Percentiles rank a stretch among this genome's conserved stretches.
Conservation (phyloP, 2,329 filamentous ascomycete species). For the Epichloe gansuensis region DNA sequence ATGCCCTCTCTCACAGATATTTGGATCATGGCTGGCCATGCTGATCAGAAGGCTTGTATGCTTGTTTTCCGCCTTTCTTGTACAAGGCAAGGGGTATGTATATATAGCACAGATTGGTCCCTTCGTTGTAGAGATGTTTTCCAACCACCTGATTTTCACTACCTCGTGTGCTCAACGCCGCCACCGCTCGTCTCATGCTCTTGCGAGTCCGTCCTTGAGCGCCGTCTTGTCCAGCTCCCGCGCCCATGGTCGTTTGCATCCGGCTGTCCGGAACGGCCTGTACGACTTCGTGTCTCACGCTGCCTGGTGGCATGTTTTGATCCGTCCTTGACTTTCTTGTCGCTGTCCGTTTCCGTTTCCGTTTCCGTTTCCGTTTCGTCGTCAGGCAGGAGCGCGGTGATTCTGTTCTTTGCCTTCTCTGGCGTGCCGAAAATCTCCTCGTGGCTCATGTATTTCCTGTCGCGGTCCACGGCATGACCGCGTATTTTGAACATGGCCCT, state of each 20-base stretch:
- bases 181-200: neutral
- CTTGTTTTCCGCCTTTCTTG: too few species aligned
- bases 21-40: too few species aligned
- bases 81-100: too few species aligned
- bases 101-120: neutral
- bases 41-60: too few species aligned
- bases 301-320: neutral
- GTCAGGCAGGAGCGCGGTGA: conserved; percentile 1
- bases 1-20: too few species aligned
- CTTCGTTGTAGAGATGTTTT: neutral
- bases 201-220: neutral
- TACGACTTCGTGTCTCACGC: neutral
- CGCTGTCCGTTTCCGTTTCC: neutral
- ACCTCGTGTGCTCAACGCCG: neutral
- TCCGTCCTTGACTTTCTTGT: neutral
- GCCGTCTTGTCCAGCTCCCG: neutral
- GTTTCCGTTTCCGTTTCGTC: neutral
- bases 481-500: conserved; percentile 17
- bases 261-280: neutral
- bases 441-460: conserved; percentile 18
- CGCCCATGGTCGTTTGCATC: neutral
- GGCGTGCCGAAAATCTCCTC: conserved; percentile 17
- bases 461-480: conserved; percentile 13
- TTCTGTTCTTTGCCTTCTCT: conserved; percentile 10
- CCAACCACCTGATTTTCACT: neutral